phyloP scores from a whole-genome alignment of 1,284 basidiomycete genomes.

The Jaminaea rosea region DNA sequence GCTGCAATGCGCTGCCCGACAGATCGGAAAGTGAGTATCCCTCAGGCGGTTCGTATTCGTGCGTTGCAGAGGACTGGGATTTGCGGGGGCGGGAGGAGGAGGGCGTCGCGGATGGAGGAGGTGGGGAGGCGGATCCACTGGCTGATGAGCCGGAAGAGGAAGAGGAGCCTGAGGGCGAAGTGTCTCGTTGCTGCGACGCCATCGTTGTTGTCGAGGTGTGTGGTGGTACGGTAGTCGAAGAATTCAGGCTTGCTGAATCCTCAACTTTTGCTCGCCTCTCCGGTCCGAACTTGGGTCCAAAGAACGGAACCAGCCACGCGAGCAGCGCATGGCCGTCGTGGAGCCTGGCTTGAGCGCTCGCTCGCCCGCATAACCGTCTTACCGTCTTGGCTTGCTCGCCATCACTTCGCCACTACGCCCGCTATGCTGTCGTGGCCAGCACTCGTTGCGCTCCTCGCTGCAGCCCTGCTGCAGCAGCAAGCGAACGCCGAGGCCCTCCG shows the following conservation, averaged over 20 bases:
- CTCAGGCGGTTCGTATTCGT: too few species aligned
- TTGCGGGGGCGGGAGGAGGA: not conserved
- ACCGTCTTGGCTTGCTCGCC: too few species aligned
- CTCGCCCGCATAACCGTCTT: too few species aligned
- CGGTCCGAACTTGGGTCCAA: too few species aligned
- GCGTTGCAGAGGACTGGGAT: not conserved
- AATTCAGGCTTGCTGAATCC: not conserved
- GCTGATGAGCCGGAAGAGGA: not conserved
- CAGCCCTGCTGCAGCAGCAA: slow-evolving; percentile 1
- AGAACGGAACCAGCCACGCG: too few species aligned
- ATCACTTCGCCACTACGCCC: too few species aligned
- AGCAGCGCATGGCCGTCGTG: too few species aligned
- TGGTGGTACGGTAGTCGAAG: not conserved
- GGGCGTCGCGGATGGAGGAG: not conserved
- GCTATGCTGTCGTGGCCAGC: too few species aligned
- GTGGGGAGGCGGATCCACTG: not conserved
- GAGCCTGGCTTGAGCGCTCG: too few species aligned
- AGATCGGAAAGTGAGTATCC: not conserved
- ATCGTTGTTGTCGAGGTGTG: not conserved
- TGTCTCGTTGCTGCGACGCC: too few species aligned
- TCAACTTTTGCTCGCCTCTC: too few species aligned
- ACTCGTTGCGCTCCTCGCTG: too few species aligned
- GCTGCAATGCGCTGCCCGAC: not conserved
- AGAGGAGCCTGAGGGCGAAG: not conserved
- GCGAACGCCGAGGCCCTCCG: slow-evolving; percentile 7